Evolutionary conservation across 208 protist genomes (phyloP).

Genomic region (Leishmania tropica): DNA sequence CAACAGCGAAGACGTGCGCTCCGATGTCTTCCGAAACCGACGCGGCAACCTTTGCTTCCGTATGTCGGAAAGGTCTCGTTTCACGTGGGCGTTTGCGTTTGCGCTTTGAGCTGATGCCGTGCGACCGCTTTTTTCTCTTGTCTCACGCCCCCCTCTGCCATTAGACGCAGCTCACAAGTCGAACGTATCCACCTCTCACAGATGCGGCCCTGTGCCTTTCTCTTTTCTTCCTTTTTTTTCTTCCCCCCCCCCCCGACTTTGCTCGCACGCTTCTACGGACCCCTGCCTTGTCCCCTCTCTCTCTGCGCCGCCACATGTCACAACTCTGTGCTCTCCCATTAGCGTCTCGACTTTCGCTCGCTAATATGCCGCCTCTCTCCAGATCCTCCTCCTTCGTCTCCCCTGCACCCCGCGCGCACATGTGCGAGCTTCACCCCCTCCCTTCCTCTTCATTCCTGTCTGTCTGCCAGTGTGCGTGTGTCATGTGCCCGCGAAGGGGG

Average conservation of each 20-base stretch:
- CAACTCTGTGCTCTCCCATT: not conserved
- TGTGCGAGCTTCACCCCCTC: not conserved
- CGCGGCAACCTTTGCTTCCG: not conserved
- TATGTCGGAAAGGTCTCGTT: not conserved
- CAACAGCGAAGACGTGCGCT: not conserved
- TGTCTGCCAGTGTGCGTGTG: not conserved
- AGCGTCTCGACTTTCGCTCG: not conserved
- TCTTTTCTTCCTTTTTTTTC: not conserved
- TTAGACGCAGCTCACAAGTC: not conserved
- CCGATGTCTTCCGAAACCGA: not conserved
- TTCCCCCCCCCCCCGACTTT: not conserved
- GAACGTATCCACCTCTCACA: not conserved
- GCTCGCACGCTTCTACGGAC: not conserved
- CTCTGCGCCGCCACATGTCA: not conserved
- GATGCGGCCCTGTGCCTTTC: not conserved
- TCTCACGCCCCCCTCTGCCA: not conserved
- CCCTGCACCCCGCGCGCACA: not conserved
- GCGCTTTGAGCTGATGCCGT: not conserved
- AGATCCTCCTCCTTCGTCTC: not conserved
- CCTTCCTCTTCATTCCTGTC: not conserved
- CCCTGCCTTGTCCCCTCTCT: not conserved
- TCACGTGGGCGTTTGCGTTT: not conserved
- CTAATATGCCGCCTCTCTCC: not conserved
- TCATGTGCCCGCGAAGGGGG: not conserved
- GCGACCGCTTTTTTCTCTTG: not conserved